Percentiles rank a stretch among this genome's conserved stretches.
phyloP scores from a whole-genome alignment of 1,284 basidiomycete species.

The Cutaneotrichosporon spelunceum region DNA sequence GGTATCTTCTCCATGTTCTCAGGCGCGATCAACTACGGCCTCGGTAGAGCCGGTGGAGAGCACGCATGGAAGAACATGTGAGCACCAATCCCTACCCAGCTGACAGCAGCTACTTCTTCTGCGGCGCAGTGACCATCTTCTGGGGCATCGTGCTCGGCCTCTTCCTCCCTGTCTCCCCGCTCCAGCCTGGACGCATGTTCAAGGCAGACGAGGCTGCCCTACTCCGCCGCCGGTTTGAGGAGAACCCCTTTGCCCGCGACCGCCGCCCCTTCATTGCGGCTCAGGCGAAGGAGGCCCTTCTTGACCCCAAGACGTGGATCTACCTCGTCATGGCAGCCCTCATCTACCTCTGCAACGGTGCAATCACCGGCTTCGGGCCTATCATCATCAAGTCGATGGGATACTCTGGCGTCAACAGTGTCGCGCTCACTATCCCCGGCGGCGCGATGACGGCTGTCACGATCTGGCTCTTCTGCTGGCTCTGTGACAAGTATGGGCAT shows the following conservation, averaged over 20 bases:
- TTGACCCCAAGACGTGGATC: conserved; percentile 54
- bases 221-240: conserved; percentile 46
- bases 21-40: conserved; percentile 55
- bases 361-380: conserved; percentile 55
- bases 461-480: conserved; percentile 51
- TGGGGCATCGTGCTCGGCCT: conserved; percentile 53
- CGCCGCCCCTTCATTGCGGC: conserved; percentile 42
- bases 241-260: conserved; percentile 43
- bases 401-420: conserved; percentile 52
- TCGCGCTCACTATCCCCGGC: conserved; percentile 52
- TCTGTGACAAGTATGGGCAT: conserved; percentile 44
- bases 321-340: conserved; percentile 52
- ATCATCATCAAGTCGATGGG: conserved; percentile 54
- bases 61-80: conserved; percentile 56
- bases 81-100: not conserved
- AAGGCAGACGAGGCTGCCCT: conserved; percentile 45
- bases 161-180: conserved; percentile 53
- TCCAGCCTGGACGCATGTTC: conserved; percentile 48
- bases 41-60: conserved; percentile 48
- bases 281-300: conserved; percentile 52
- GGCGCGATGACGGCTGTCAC: conserved; percentile 53
- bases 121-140: conserved; percentile 54
- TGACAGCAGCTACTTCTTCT: conserved; percentile 50
- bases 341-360: conserved; percentile 48
- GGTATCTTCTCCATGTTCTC: conserved; percentile 52